Evolutionary conservation across 169 alveolate genomes (phyloP).

Genomic region (Plasmodium vivax): DNA sequence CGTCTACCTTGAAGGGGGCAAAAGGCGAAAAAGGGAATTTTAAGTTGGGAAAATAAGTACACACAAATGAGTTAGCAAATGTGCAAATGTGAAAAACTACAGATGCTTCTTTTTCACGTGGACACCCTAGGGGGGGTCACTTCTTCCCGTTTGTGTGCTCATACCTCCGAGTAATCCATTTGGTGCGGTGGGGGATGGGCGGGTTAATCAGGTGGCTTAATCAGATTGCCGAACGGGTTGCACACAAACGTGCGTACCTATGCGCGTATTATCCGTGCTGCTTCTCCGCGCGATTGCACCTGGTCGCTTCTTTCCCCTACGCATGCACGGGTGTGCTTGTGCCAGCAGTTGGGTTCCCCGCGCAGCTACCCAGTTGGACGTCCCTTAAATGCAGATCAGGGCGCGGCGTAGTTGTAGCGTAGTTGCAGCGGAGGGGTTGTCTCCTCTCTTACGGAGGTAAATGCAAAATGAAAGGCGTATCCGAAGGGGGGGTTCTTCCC

Average conservation of each 20-base stretch:
- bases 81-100: background rate
- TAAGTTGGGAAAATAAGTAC: too few species aligned
- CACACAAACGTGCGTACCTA: background rate
- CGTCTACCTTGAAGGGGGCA: slow-evolving; percentile 47
- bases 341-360: background rate
- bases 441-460: background rate
- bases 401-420: too few species aligned
- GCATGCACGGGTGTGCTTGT: background rate
- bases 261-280: background rate
- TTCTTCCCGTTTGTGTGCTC: background rate
- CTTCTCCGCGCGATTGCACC: background rate
- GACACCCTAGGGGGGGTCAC: background rate
- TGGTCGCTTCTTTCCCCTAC: background rate
- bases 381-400: background rate
- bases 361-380: background rate
- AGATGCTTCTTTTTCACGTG: background rate
- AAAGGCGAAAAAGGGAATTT: background rate
- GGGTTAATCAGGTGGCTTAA: background rate
- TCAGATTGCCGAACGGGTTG: too few species aligned
- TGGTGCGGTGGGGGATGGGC: background rate
- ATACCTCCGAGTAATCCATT: slow-evolving; percentile 69
- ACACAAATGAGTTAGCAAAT: too few species aligned
- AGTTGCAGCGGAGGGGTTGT: background rate
- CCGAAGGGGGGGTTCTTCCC: background rate
- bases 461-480: background rate